These are phyloP conservation scores for Metschnikowia drakensbergensis DNA, from an alignment of 805 yeast species.

Conservation along the genomic window DNA sequence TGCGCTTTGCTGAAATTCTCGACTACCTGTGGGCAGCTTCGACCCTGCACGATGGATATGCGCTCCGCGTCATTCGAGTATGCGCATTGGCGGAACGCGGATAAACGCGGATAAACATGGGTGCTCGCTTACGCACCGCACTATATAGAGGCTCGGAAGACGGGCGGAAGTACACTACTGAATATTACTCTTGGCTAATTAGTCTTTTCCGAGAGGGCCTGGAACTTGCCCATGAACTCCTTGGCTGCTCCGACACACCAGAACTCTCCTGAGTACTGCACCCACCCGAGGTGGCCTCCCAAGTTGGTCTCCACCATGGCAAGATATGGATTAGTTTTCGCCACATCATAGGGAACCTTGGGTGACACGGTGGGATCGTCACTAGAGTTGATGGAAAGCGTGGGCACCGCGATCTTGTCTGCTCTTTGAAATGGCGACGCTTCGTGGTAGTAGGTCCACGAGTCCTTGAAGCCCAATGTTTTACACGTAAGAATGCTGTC, in stretches of 20 bases:
- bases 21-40: not conserved
- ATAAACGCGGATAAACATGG: not conserved
- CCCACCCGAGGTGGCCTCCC: conserved; percentile 89
- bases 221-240: conserved; percentile 29
- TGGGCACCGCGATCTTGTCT: conserved; percentile 55
- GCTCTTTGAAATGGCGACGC: conserved; percentile 58
- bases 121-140: not conserved
- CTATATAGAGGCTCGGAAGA: not conserved
- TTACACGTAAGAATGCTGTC: conserved; percentile 65
- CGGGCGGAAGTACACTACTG: no score
- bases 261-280: conserved; percentile 52
- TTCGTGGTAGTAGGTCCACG: conserved; percentile 59
- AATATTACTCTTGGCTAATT: no score
- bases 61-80: not conserved
- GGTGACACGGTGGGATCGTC: conserved; percentile 76
- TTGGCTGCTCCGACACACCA: conserved; percentile 52
- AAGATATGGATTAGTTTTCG: conserved; percentile 52
- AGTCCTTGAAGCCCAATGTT: conserved; percentile 60
- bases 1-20: conserved; percentile 3
- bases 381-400: conserved; percentile 55
- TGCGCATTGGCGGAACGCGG: not conserved
- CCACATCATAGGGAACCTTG: conserved; percentile 51
- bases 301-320: conserved; percentile 54
- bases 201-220: not conserved
- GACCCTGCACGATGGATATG: not conserved